phyloP scores from a whole-genome alignment of 495 filamentous ascomycete genomes.

The Clavariopsis aquatica region DNA sequence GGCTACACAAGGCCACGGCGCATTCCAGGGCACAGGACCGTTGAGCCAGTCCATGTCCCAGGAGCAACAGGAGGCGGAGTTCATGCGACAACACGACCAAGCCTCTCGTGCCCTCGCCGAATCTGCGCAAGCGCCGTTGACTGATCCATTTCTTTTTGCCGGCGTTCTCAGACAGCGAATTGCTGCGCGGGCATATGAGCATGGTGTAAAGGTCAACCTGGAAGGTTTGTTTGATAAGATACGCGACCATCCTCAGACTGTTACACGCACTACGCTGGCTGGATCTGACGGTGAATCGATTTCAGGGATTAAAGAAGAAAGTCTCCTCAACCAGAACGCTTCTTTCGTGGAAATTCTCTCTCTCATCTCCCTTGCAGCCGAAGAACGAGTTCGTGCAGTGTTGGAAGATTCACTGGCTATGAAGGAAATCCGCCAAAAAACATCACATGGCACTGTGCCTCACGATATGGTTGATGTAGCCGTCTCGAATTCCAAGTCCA shows the following conservation, averaged over 20 bases:
- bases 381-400: conserved; percentile 67
- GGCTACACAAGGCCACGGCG: conserved; percentile 45
- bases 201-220: conserved; percentile 63
- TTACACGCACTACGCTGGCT: conserved; percentile 42
- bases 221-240: conserved; percentile 61
- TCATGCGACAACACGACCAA: conserved; percentile 55
- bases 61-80: conserved; percentile 49
- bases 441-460: conserved; percentile 72
- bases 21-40: conserved; percentile 61
- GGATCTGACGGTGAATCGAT: conserved; percentile 55
- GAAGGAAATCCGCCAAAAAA: conserved; percentile 63
- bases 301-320: conserved; percentile 59
- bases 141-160: conserved; percentile 60
- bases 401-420: conserved; percentile 69
- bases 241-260: conserved; percentile 41
- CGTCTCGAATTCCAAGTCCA: conserved; percentile 30
- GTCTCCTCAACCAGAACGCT: conserved; percentile 66
- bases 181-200: conserved; percentile 52
- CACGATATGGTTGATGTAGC: conserved; percentile 68
- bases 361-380: conserved; percentile 71
- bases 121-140: conserved; percentile 56
- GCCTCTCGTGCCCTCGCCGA: conserved; percentile 53
- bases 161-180: conserved; percentile 47
- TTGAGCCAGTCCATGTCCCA: conserved; percentile 55
- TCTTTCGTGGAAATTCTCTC: conserved; percentile 72